A percentile compares a stretch with the other conserved stretches of the same genome.
Evolutionary conservation across 139 green algal genomes (phyloP).

Genomic region (Volvox reticuliferus): DNA sequence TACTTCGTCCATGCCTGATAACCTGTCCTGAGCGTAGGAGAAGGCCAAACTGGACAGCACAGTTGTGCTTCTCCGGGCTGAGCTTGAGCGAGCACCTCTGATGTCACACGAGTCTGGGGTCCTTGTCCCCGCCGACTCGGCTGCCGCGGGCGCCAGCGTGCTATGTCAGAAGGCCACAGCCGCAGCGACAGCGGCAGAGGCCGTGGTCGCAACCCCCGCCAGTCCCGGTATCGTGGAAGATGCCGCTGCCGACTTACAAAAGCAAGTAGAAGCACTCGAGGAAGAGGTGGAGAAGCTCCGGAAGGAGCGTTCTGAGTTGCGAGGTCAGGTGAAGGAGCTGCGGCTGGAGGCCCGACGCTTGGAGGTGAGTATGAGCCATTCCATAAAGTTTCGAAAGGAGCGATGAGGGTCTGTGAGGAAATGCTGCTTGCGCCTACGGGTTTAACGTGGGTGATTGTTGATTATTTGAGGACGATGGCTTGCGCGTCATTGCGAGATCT

Average conservation of each 20-base stretch:
- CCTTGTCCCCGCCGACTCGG: neutral
- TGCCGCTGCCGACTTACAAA: neutral
- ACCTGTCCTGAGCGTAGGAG: neutral
- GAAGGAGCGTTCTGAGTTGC: slow-evolving; percentile 1
- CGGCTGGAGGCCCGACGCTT: slow-evolving; percentile 2
- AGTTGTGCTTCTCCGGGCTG: neutral
- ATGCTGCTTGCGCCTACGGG: too few relatives aligned
- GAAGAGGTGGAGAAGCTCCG: neutral
- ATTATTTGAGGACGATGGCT: too few relatives aligned
- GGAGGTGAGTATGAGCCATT: slow-evolving; percentile 11
- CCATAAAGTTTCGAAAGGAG: too few relatives aligned
- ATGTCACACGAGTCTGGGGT: neutral
- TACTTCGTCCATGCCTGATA: too few relatives aligned
- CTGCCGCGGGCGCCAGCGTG: neutral
- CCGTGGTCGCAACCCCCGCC: neutral
- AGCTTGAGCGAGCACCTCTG: slow-evolving; percentile 16
- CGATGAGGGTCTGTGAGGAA: too few relatives aligned
- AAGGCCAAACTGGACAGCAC: slow-evolving; percentile 24
- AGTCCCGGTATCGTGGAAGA: neutral
- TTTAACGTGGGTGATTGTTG: too few relatives aligned
- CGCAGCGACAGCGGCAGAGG: neutral
- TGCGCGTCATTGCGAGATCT: too few relatives aligned
- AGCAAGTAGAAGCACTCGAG: neutral
- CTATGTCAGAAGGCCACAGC: neutral
- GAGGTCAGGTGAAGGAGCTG: neutral